phyloP scores from a whole-genome alignment of 2,329 filamentous ascomycete species.

The Cryphonectria carpinicola region DNA sequence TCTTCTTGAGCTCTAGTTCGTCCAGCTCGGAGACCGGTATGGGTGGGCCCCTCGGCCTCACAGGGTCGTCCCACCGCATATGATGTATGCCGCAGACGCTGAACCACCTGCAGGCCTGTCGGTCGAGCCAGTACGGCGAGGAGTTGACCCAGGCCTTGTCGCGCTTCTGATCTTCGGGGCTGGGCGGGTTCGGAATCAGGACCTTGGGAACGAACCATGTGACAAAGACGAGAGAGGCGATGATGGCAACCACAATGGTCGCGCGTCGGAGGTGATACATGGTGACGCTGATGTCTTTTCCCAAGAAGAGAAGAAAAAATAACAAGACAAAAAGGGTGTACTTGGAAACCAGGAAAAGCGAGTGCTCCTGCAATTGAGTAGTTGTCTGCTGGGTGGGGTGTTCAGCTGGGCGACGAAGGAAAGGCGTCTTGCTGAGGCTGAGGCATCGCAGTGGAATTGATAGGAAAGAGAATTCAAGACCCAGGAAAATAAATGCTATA shows the following conservation, averaged over 20 bases:
- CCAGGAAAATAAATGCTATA: neutral
- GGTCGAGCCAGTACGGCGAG: conserved; percentile 74
- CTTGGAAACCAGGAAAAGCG: neutral
- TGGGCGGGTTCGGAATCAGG: conserved; percentile 67
- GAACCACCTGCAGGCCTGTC: conserved; percentile 78
- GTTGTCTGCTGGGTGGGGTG: neutral
- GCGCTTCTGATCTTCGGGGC: conserved; percentile 62
- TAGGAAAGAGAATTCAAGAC: neutral
- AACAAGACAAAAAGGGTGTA: neutral
- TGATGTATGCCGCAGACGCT: conserved; percentile 80
- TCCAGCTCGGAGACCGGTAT: conserved; percentile 13
- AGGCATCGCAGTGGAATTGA: conserved; percentile 19
- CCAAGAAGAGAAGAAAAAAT: neutral
- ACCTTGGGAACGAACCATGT: conserved; percentile 56
- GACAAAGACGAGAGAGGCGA: conserved; percentile 45
- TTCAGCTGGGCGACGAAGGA: conserved; percentile 20
- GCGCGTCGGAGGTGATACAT: conserved; percentile 55
- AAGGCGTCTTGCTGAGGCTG: neutral
- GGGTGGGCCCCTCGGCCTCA: conserved; percentile 28
- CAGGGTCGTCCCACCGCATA: conserved; percentile 62
- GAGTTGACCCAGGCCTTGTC: conserved; percentile 71
- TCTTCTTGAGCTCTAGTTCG: conserved; percentile 40
- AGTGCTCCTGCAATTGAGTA: conserved; percentile 12
- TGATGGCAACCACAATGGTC: conserved; percentile 39
- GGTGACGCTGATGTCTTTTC: conserved; percentile 4